phyloP scores from a whole-genome alignment of 2,329 filamentous ascomycete species.

The Ilyonectria robusta region DNA sequence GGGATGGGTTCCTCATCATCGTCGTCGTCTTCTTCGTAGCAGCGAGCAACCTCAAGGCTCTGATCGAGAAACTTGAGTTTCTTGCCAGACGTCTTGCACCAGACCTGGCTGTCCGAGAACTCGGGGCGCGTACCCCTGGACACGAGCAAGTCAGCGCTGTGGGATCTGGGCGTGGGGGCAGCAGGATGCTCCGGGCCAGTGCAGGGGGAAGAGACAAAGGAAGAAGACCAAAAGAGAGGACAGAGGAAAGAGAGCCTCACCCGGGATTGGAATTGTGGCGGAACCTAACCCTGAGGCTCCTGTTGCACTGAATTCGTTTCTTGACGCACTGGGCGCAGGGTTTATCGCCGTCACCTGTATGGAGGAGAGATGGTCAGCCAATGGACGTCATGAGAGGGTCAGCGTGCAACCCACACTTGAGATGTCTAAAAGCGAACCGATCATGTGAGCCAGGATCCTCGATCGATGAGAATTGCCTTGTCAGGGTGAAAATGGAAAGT shows the following conservation, averaged over 20 bases:
- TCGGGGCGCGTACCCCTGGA: slow-evolving; percentile 28
- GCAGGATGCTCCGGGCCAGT: neutral
- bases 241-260: slow-evolving; percentile 16
- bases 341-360: slow-evolving; percentile 36
- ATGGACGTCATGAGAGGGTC: neutral
- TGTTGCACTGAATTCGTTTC: slow-evolving; percentile 34
- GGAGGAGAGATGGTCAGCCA: slow-evolving; percentile 12
- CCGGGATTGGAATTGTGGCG: slow-evolving; percentile 30
- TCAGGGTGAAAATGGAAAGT: neutral
- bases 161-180: neutral
- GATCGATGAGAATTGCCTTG: slow-evolving; percentile 1
- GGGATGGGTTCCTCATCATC: slow-evolving; percentile 1
- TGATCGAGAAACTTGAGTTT: slow-evolving; percentile 40
- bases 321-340: slow-evolving; percentile 38
- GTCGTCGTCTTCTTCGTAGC: slow-evolving; percentile 28
- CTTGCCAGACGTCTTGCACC: slow-evolving; percentile 36
- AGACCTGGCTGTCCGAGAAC: slow-evolving; percentile 34
- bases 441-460: slow-evolving; percentile 20
- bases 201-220: neutral
- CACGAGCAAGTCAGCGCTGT: slow-evolving; percentile 16
- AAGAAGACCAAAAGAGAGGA: neutral
- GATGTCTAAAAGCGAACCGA: slow-evolving; percentile 23
- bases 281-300: slow-evolving; percentile 35
- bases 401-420: slow-evolving; percentile 32
- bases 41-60: slow-evolving; percentile 32